phyloP scores from a whole-genome alignment of 345 rosid genomes.

The Moringa oleifera region DNA sequence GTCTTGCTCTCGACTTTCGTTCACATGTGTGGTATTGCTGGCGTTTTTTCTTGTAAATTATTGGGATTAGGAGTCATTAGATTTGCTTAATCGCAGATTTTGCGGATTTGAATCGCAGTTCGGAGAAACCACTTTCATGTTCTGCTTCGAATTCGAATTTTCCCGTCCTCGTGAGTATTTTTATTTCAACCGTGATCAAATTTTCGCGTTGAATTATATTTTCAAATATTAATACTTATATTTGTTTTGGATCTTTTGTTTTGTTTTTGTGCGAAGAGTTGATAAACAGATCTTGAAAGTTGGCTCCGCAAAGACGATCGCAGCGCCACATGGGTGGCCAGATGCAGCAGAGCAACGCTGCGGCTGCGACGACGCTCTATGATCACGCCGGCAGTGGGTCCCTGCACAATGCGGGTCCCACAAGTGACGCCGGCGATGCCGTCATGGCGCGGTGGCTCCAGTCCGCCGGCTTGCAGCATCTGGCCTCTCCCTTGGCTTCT shows the following conservation, averaged over 20 bases:
- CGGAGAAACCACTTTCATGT: constrained; percentile 34
- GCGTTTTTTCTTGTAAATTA: constrained; percentile 10
- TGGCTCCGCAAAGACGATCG: constrained; percentile 99
- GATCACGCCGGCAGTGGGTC: constrained; percentile 44
- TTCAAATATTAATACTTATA: constrained; percentile 6
- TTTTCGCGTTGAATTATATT: background rate
- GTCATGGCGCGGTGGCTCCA: constrained; percentile 99
- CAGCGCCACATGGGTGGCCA: constrained; percentile 99
- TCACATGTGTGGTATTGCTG: background rate
- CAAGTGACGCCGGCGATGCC: constrained; percentile 81
- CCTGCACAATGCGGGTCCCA: constrained; percentile 56
- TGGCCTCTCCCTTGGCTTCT: constrained; percentile 93
- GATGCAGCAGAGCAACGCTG: constrained; percentile 94
- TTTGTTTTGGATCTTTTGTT: constrained; percentile 4
- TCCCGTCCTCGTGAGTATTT: constrained; percentile 50
- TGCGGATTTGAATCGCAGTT: constrained; percentile 16
- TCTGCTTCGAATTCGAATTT: constrained; percentile 42
- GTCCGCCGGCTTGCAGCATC: constrained; percentile 99
- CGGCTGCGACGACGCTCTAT: constrained; percentile 74
- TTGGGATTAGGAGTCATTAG: constrained; percentile 4
- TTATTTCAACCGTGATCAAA: background rate
- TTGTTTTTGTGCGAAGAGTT: constrained; percentile 34
- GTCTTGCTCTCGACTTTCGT: background rate
- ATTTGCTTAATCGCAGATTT: constrained; percentile 11
- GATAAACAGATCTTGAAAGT: constrained; percentile 70